Evolutionary conservation across 2,329 filamentous ascomycete species (phyloP).

Genomic region (Cladosporium sp.): DNA sequence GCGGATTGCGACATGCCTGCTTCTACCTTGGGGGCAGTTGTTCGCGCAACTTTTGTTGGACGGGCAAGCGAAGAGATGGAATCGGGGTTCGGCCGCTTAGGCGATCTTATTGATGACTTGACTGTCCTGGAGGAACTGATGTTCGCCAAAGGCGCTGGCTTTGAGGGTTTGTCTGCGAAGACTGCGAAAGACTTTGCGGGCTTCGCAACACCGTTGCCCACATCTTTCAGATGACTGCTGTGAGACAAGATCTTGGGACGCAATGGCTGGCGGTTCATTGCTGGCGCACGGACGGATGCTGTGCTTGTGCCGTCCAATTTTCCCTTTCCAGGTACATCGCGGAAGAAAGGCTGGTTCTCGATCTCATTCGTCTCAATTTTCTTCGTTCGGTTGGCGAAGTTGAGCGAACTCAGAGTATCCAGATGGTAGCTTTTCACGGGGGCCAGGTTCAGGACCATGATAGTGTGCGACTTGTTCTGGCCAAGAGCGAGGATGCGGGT

Average conservation of each 20-base stretch:
- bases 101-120: slow-evolving; percentile 22
- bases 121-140: slow-evolving; percentile 20
- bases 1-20: slow-evolving; percentile 53
- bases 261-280: slow-evolving; percentile 65
- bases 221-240: slow-evolving; percentile 55
- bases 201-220: slow-evolving; percentile 56
- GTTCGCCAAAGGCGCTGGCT: slow-evolving; percentile 36
- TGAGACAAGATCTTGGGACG: slow-evolving; percentile 71
- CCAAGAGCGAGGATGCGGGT: slow-evolving; percentile 89
- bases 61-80: slow-evolving; percentile 39
- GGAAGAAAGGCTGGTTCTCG: slow-evolving; percentile 87
- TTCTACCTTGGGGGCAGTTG: slow-evolving; percentile 21
- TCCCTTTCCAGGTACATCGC: slow-evolving; percentile 28
- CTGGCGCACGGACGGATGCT: slow-evolving; percentile 23
- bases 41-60: slow-evolving; percentile 37
- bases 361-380: slow-evolving; percentile 99
- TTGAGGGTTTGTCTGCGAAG: slow-evolving; percentile 67
- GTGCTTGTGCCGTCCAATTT: slow-evolving; percentile 36
- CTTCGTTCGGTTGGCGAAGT: slow-evolving; percentile 96
- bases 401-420: slow-evolving; percentile 94
- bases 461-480: slow-evolving; percentile 87
- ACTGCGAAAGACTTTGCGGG: slow-evolving; percentile 82
- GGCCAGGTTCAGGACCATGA: slow-evolving; percentile 99
- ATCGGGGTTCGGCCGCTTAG: slow-evolving; percentile 32
- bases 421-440: slow-evolving; percentile 87